Percentiles rank a stretch among this genome's conserved stretches.
These are phyloP conservation scores for Globisporangium ultimum DNA, from an alignment of 352 stramenopile species.

Conservation along the genomic window DNA sequence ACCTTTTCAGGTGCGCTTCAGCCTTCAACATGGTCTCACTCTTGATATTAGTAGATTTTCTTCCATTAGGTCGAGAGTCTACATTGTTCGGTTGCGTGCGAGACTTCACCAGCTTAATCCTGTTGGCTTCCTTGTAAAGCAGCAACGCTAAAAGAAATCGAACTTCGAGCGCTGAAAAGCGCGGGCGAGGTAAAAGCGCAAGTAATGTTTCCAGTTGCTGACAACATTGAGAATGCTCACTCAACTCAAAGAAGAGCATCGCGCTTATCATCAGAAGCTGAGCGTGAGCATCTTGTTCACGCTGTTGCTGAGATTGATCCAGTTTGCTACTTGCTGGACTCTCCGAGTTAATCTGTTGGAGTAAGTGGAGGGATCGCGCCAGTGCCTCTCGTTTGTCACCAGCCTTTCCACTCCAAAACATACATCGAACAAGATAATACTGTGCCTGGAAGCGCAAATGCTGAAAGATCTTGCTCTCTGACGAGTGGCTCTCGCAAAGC, in stretches of 20 bases:
- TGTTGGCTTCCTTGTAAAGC: conserved; percentile 1
- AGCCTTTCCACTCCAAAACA: conserved; percentile 31
- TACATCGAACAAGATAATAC: conserved; percentile 32
- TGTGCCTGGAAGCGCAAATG: conserved; percentile 24
- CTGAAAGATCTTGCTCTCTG: conserved; percentile 12
- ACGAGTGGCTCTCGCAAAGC: neutral
- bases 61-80: conserved; percentile 13
- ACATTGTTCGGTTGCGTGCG: neutral
- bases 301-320: neutral
- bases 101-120: neutral
- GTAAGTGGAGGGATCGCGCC: neutral
- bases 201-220: conserved; percentile 23
- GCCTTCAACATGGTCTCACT: neutral
- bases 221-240: conserved; percentile 15
- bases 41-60: neutral
- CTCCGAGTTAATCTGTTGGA: conserved; percentile 12
- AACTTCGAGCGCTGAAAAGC: conserved; percentile 32
- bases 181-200: conserved; percentile 1
- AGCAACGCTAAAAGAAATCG: conserved; percentile 31
- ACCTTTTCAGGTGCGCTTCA: conserved; percentile 24
- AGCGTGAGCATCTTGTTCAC: conserved; percentile 3
- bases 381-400: conserved; percentile 12
- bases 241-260: conserved; percentile 39
- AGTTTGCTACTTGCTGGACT: conserved; percentile 7
- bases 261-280: conserved; percentile 38